These are phyloP conservation scores for Tympanopsis confertula DNA, from an alignment of 2,329 filamentous ascomycete species.

Conservation along the genomic window DNA sequence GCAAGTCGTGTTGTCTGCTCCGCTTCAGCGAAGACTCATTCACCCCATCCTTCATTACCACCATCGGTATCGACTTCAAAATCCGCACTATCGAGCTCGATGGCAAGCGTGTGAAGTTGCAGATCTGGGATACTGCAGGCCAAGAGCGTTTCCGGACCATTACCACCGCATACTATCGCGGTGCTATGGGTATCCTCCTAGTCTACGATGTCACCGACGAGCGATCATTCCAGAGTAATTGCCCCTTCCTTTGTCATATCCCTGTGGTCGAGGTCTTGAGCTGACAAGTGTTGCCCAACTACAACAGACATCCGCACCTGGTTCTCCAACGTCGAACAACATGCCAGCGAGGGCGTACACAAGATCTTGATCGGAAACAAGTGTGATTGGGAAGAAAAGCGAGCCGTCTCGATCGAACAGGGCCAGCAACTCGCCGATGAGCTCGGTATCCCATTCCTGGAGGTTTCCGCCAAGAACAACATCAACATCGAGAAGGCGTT, in stretches of 20 bases:
- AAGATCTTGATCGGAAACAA: slow-evolving; percentile 99
- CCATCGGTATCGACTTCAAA: slow-evolving; percentile 99
- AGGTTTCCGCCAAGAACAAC: slow-evolving; percentile 97
- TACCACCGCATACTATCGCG: slow-evolving; percentile 95
- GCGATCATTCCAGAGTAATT: slow-evolving; percentile 83
- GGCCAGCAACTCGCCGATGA: slow-evolving; percentile 90
- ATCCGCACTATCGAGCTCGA: slow-evolving; percentile 98
- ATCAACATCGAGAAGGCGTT: slow-evolving; percentile 99
- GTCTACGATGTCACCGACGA: slow-evolving; percentile 98
- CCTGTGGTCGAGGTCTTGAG: slow-evolving; percentile 1
- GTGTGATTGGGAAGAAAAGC: slow-evolving; percentile 99
- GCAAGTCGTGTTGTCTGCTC: slow-evolving; percentile 92
- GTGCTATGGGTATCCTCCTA: slow-evolving; percentile 93
- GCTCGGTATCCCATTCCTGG: slow-evolving; percentile 93
- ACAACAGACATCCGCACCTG: slow-evolving; percentile 86
- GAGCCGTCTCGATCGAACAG: slow-evolving; percentile 82
- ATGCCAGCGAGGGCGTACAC: slow-evolving; percentile 97
- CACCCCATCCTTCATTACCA: slow-evolving; percentile 95
- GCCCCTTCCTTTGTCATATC: slow-evolving; percentile 2
- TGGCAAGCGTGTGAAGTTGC: slow-evolving; percentile 95
- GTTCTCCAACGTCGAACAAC: slow-evolving; percentile 98
- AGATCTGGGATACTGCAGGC: slow-evolving; percentile 98
- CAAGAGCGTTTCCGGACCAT: slow-evolving; percentile 98
- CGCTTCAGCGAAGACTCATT: slow-evolving; percentile 97
- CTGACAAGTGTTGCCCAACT: slow-evolving; percentile 3